Evolutionary conservation across 2,329 filamentous ascomycete species (phyloP), one percentile per base, ranked within the genome.

Genomic region (Cladosporium sp.): DNA sequence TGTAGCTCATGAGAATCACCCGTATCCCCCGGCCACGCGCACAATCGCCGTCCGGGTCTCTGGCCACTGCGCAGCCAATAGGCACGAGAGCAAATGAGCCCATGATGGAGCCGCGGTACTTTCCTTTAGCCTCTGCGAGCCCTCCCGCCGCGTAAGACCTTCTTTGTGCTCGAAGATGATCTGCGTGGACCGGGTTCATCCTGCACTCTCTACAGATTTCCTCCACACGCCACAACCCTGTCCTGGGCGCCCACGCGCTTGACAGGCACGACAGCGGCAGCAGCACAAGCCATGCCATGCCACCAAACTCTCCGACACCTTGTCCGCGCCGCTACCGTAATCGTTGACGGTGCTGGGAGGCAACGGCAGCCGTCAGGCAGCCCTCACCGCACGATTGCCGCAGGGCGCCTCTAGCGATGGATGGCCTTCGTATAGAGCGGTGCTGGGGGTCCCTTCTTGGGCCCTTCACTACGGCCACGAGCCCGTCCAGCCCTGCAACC

Each of bases 111-210:
- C 39, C 51, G 51, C 51, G 51, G 51, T 55, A 55, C 51, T 55
- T 55, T 24, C 51, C 51, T 55, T 37, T 55, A 55, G 51, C 39
- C 51, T 55, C 37, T 39, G 28, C 32, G 36, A 37, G 40, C 49
- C 35, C 49, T 52, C 37, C 45, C 50, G 50, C 50, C 50, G 50
- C 50, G 50, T 53, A 39, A 32, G 28, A 32, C 13, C 9, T 34
- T n/a, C 51, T 45, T 44, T 25, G 39, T 32, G 51, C 37, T 12
- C 36, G 24, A 53, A 37, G 22, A 55, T 55, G 51, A 55, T 55
- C 51, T 55, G 40, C 51, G 39, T n/a, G 32, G 32, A 55, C 51
- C 51, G 51, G 51, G 51, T 55, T 47, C 51, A 55, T 55, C 51
- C 51, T 55, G 51, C 40, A 44, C 51, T 36, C 24, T 17, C 24